Evolutionary conservation across 192 early-diverging fungal species (phyloP).

Genomic region (Podila epigama): DNA sequence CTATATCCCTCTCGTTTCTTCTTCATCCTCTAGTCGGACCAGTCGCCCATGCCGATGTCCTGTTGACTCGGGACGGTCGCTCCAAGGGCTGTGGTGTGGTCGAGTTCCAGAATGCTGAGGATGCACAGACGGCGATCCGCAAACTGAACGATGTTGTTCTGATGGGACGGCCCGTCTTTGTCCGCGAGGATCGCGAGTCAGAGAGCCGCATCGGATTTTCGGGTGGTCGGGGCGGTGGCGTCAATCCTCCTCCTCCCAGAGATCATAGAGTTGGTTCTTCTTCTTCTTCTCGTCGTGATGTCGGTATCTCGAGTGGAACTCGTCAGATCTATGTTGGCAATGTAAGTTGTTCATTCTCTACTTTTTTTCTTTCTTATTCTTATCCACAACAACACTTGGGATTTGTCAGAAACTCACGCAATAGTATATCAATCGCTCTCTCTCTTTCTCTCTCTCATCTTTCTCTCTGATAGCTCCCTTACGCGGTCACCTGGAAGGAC

Average conservation of each 20-base stretch:
- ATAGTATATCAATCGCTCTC: too few relatives aligned
- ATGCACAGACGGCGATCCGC: slow-evolving; percentile 77
- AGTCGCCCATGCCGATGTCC: slow-evolving; percentile 80
- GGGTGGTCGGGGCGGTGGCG: slow-evolving; percentile 16
- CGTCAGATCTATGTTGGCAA: slow-evolving; percentile 70
- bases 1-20: neutral
- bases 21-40: slow-evolving; percentile 64
- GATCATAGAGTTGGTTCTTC: neutral
- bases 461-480: slow-evolving; percentile 67
- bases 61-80: slow-evolving; percentile 62
- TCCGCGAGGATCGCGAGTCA: slow-evolving; percentile 79
- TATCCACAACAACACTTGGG: too few relatives aligned
- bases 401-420: too few relatives aligned
- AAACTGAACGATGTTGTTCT: slow-evolving; percentile 71
- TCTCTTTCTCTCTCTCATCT: neutral
- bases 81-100: slow-evolving; percentile 83
- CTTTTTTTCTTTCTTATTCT: slow-evolving; percentile 2
- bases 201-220: slow-evolving; percentile 53
- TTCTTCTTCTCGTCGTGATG: slow-evolving; percentile 1
- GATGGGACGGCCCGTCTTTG: slow-evolving; percentile 77
- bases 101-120: slow-evolving; percentile 77
- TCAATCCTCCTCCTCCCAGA: too few relatives aligned
- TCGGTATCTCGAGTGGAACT: slow-evolving; percentile 8
- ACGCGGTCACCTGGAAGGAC: slow-evolving; percentile 84
- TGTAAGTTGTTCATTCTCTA: slow-evolving; percentile 49